These are phyloP conservation scores for Salvia splendens DNA, from an alignment of 257 asterid genomes.

Conservation along the genomic window DNA sequence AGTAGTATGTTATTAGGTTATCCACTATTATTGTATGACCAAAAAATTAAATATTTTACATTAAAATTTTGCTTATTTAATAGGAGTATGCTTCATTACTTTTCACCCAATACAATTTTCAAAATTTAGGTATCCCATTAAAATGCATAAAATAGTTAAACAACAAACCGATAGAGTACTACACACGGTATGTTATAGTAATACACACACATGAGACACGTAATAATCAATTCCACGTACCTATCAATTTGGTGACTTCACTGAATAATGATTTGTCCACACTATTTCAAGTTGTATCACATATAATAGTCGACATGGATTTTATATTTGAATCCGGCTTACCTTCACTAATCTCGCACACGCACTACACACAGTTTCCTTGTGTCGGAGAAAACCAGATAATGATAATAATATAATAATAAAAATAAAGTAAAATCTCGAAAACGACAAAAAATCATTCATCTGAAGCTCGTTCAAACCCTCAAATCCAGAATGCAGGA, in stretches of 20 bases:
- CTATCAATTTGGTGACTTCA: conserved; percentile 17
- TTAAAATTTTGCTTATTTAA: no score
- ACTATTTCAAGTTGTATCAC: not conserved
- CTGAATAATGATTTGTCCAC: not conserved
- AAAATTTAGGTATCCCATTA: no score
- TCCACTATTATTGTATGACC: no score
- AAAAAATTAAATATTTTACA: no score
- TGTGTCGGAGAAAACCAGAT: not conserved
- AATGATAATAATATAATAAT: not conserved
- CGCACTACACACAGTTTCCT: conserved; percentile 8
- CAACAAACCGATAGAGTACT: no score
- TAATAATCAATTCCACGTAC: not conserved
- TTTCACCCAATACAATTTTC: no score
- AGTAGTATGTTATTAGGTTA: no score
- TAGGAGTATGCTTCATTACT: no score
- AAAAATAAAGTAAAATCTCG: not conserved
- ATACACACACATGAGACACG: no score
- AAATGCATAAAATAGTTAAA: no score
- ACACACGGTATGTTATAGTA: not conserved
- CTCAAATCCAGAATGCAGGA: conserved; percentile 22
- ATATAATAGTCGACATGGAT: conserved; percentile 3
- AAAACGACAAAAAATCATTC: not conserved
- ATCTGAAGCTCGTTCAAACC: conserved; percentile 9
- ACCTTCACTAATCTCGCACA: conserved; percentile 28
- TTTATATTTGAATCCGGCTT: not conserved